Base-by-base conservation (phyloP, 768 basidiomycete genomes). In the Pholiota microspora region DNA sequence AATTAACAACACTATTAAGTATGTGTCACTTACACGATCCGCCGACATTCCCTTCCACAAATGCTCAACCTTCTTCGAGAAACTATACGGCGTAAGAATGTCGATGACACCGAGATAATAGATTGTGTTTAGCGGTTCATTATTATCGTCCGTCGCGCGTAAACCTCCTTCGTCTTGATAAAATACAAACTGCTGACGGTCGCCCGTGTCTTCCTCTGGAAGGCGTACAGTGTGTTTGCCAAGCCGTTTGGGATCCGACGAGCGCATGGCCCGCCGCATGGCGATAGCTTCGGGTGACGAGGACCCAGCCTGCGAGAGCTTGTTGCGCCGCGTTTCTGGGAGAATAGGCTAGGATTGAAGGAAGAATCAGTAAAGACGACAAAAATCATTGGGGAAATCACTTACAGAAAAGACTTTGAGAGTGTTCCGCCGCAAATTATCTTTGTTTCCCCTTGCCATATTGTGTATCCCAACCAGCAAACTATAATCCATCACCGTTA, bases 31-130 rank as follows among this genome's bases (percentile, higher is more conserved):
- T 62, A 97, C 95, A 62, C 89, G 73, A 75, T 97, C 94, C 29
- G 56, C 88, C 9, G 78, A 80, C 62, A 97, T 69, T 24, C 94
- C 92, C 73, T 97, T 96, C 92, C 93, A 98, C 54, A 92, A 75
- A 69, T 92, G 88, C 70, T 99, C 97, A 16, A 87, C 51, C 67
- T 83, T 84, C 79, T 99, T 99, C 56, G 80, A 61, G 16, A 68
- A 60, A 16, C 77, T 82, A 68, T 92, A 99, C 2, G 95, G 96
- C 23, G 97, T 98, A 56, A 95, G 73, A 59, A 98, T 98, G 70
- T 99, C 97, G 64, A 99, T 99, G 51, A 99, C 82, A 21, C 97
- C 96, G 7, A 98, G 76, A 69, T 98, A 98, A 69, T 96, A 97
- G 52, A 97, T 88, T 45, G 83, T 83, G 59, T 88, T 86, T 71